phyloP scores from a whole-genome alignment of 2,329 filamentous ascomycete species.

The Hypoxylon sp. region DNA sequence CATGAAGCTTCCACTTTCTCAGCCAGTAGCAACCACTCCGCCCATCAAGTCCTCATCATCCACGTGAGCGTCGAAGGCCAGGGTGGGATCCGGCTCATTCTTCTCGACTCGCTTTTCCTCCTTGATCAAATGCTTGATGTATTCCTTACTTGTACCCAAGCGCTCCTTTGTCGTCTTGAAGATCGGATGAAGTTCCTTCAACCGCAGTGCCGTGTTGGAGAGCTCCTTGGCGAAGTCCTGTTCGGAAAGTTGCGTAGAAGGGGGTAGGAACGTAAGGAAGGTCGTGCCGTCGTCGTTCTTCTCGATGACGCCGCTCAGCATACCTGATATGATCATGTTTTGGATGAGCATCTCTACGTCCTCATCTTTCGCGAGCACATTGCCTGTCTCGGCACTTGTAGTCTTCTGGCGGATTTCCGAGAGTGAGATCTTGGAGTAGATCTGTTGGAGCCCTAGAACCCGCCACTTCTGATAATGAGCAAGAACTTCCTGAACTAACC shows the following conservation, averaged over 20 bases:
- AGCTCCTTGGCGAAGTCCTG: conserved; percentile 66
- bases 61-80: conserved; percentile 64
- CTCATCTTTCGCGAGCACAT: conserved; percentile 59
- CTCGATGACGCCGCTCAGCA: conserved; percentile 69
- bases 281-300: conserved; percentile 60
- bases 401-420: conserved; percentile 67
- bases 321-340: conserved; percentile 69
- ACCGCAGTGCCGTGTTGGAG: conserved; percentile 57
- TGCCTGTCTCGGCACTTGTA: conserved; percentile 68
- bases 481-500: conserved; percentile 78
- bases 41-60: conserved; percentile 76
- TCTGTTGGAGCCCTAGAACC: conserved; percentile 78
- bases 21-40: conserved; percentile 54
- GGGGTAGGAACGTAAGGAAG: conserved; percentile 67
- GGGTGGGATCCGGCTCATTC: conserved; percentile 58
- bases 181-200: conserved; percentile 63
- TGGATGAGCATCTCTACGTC: conserved; percentile 65
- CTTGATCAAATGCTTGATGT: conserved; percentile 63
- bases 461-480: conserved; percentile 82
- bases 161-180: conserved; percentile 69
- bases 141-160: conserved; percentile 70
- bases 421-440: conserved; percentile 75
- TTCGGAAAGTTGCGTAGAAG: conserved; percentile 64
- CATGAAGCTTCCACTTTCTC: background rate
- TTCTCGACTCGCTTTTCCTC: conserved; percentile 64